Evolutionary conservation across 306 rosid species (phyloP).

Genomic region (Prunus mume): DNA sequence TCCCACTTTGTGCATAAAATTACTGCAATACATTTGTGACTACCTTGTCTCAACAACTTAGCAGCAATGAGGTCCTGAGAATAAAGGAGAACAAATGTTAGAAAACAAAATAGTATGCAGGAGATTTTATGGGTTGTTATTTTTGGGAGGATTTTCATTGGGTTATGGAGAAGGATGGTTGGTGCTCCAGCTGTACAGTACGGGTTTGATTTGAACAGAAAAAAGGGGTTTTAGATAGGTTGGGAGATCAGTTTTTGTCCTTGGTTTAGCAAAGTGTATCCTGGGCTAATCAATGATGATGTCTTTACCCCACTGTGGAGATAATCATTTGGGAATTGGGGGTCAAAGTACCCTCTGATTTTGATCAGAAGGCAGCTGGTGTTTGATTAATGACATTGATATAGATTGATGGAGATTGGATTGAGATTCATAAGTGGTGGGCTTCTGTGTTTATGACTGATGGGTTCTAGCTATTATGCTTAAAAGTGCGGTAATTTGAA

Average conservation of each 20-base stretch:
- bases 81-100: slow-evolving; percentile 30
- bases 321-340: slow-evolving; percentile 49
- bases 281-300: slow-evolving; percentile 45
- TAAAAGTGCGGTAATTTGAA: not conserved
- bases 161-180: slow-evolving; percentile 28
- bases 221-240: slow-evolving; percentile 51
- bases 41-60: slow-evolving; percentile 25
- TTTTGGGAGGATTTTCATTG: slow-evolving; percentile 21
- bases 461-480: not conserved
- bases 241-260: slow-evolving; percentile 42
- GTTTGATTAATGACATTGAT: slow-evolving; percentile 12
- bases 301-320: slow-evolving; percentile 35
- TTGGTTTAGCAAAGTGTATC: slow-evolving; percentile 16
- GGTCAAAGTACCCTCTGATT: slow-evolving; percentile 20
- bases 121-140: slow-evolving; percentile 26
- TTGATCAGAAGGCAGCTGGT: slow-evolving; percentile 29
- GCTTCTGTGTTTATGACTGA: not conserved
- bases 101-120: not conserved
- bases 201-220: slow-evolving; percentile 32
- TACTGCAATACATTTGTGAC: slow-evolving; percentile 34
- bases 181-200: slow-evolving; percentile 63
- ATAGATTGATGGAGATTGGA: not conserved
- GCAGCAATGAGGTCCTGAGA: slow-evolving; percentile 23
- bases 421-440: not conserved
- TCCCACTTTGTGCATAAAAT: slow-evolving; percentile 52